Conservation (phyloP, 2,329 filamentous ascomycete genomes). For the Fusarium vanettenii region DNA sequence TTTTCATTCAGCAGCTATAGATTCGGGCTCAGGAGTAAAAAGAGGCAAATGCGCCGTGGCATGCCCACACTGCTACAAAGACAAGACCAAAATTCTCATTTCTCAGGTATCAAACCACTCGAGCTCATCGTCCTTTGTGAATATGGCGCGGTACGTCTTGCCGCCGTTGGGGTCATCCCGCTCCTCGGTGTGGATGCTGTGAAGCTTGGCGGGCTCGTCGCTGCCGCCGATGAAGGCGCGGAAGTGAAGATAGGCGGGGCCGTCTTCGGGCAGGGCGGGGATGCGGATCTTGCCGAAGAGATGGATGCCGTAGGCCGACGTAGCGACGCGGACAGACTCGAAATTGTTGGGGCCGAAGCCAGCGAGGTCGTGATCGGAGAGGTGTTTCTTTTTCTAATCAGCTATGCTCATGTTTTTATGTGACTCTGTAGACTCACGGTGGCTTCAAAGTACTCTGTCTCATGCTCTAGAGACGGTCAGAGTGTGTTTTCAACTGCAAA, state of each 20-base stretch:
- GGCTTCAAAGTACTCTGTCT: conserved; percentile 66
- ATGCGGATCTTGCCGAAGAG: conserved; percentile 81
- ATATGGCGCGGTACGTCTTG: conserved; percentile 94
- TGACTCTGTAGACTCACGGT: conserved; percentile 46
- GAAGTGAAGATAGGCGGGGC: conserved; percentile 82
- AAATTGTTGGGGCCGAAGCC: conserved; percentile 84
- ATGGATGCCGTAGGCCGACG: conserved; percentile 81
- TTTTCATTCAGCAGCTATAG: conserved; percentile 29
- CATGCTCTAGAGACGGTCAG: conserved; percentile 57
- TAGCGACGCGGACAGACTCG: conserved; percentile 92
- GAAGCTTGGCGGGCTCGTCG: conserved; percentile 81
- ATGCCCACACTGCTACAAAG: conserved; percentile 8
- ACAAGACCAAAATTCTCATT: conserved; percentile 21
- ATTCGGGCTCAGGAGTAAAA: conserved; percentile 27
- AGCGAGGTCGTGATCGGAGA: conserved; percentile 83
- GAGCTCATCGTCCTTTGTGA: conserved; percentile 89
- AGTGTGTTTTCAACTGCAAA: not conserved
- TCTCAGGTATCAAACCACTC: conserved; percentile 65
- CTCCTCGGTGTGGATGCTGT: conserved; percentile 94
- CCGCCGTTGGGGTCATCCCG: conserved; percentile 91
- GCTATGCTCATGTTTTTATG: not conserved
- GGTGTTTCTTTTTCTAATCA: conserved; percentile 9
- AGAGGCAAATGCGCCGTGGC: conserved; percentile 24
- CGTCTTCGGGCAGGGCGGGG: conserved; percentile 56
- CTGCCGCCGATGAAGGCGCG: conserved; percentile 91